Evolutionary conservation across 345 rosid species (phyloP), one percentile per base, ranked within the genome.

Genomic region (Erysimum cheiranthoides): DNA sequence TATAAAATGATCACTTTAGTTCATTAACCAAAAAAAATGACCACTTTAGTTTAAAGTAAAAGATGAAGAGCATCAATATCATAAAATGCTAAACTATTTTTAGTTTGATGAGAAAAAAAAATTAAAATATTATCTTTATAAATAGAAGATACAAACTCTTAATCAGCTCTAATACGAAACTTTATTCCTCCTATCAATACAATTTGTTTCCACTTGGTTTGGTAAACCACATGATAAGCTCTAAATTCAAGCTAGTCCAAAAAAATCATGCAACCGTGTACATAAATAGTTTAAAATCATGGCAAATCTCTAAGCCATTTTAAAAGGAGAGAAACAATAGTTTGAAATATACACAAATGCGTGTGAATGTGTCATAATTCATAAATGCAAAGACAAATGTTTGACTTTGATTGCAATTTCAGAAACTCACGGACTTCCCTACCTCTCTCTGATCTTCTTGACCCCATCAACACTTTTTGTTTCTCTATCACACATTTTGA

Each of bases 381-480:
- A 70, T 77, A 77, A 77, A 77, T 77, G 76, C 80, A 77, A 36
- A 70, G 31, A 64, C 67, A 64, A 42, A 65, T n/a, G 46, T 35
- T 71, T 38, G 17, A 56, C 39, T 58, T 71, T 65, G 61, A 64
- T 71, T 75, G 79, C 79, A 80, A 66, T 78, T 67, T 82, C 82
- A 63, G 78, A 76, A 84, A 74, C 66, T 88, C 93, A 90, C 93
- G 91, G 79, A 82, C 85, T 84, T 84, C 84, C 66, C 74, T 78
- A 46, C 81, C 31, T 62, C 66, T 66, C 52, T 58, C 78, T 70
- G 77, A 78, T 59, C 35, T 57, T 66, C 12, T 34, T 25, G 68
- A 40, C 63, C 77, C 69, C 76, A 71, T 50, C 38, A 50, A 70
- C 40, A 50, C 31, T 8, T 43, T 49, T 21, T 43, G 10, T 43